A percentile compares a stretch with the other conserved stretches of the same genome.
phyloP scores from a whole-genome alignment of 2,329 filamentous ascomycete species.

The Alternaria ventricosa region DNA sequence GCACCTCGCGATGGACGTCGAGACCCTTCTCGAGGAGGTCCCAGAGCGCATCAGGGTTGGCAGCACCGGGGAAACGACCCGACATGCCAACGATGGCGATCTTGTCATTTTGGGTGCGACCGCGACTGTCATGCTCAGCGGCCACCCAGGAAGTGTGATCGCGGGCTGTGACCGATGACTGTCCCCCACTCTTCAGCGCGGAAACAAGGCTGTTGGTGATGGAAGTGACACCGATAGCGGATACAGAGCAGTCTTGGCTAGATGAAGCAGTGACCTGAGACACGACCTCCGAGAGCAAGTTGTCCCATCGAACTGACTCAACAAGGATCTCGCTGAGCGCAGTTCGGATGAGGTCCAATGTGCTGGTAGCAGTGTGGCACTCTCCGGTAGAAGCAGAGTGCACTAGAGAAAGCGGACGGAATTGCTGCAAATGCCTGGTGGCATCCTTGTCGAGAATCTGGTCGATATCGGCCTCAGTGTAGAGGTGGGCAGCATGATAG shows the following conservation, averaged over 20 bases:
- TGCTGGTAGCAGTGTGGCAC: slow-evolving; percentile 54
- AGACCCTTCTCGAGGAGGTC: slow-evolving; percentile 75
- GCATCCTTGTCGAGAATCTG: slow-evolving; percentile 56
- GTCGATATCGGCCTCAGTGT: slow-evolving; percentile 58
- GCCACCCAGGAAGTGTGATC: slow-evolving; percentile 55
- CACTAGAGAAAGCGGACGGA: slow-evolving; percentile 52
- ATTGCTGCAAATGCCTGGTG: slow-evolving; percentile 51
- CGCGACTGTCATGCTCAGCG: slow-evolving; percentile 39
- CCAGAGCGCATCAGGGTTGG: slow-evolving; percentile 75
- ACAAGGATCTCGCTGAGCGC: slow-evolving; percentile 56
- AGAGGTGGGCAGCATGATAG: slow-evolving; percentile 65
- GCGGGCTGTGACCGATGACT: slow-evolving; percentile 50
- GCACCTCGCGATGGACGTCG: slow-evolving; percentile 73
- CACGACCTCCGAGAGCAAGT: slow-evolving; percentile 56
- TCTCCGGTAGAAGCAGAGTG: slow-evolving; percentile 57
- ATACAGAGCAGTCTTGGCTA: slow-evolving; percentile 53
- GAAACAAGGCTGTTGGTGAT: slow-evolving; percentile 63
- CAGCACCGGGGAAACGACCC: slow-evolving; percentile 76
- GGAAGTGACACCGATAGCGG: slow-evolving; percentile 60
- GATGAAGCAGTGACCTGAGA: slow-evolving; percentile 53
- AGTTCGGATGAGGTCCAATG: slow-evolving; percentile 54
- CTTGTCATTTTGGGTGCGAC: slow-evolving; percentile 66
- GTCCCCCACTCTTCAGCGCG: slow-evolving; percentile 59
- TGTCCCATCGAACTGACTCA: slow-evolving; percentile 58
- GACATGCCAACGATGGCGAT: slow-evolving; percentile 87